phyloP scores from a whole-genome alignment of 345 rosid species.

The Clausena lansium region DNA sequence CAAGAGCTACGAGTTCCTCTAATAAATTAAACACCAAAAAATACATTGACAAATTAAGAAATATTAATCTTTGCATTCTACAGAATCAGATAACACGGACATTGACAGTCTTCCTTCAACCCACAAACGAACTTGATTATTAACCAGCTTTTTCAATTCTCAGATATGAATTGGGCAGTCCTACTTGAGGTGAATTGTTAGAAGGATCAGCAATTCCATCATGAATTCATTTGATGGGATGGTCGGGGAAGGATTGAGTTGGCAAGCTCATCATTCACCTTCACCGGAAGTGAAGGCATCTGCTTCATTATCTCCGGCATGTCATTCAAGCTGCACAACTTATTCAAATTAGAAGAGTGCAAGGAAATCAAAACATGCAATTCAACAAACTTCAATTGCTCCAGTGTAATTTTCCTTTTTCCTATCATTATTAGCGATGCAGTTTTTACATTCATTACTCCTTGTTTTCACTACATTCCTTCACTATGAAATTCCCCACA shows the following conservation, averaged over 20 bases:
- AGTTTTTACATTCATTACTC: not conserved
- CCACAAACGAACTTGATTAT: not conserved
- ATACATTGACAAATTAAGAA: conserved; percentile 7
- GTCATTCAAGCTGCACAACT: conserved; percentile 66
- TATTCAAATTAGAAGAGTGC: conserved; percentile 16
- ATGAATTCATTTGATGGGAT: conserved; percentile 50
- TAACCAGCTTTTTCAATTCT: conserved; percentile 16
- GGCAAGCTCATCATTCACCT: conserved; percentile 73
- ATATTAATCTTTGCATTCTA: conserved; percentile 6
- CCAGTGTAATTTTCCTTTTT: not conserved
- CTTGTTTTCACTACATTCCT: not conserved
- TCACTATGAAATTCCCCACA: not conserved
- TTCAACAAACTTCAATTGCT: not conserved
- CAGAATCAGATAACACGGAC: conserved; percentile 1
- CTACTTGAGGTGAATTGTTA: conserved; percentile 16
- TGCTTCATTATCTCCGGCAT: conserved; percentile 84
- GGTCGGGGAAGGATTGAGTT: conserved; percentile 55
- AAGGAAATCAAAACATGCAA: not conserved
- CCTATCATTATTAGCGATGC: not conserved
- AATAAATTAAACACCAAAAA: conserved; percentile 2
- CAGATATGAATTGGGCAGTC: not conserved
- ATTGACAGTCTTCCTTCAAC: conserved; percentile 2
- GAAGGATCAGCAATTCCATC: conserved; percentile 30
- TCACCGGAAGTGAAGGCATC: conserved; percentile 85
- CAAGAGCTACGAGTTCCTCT: conserved; percentile 17